A percentile compares a stretch with the other conserved stretches of the same genome.
Conservation (phyloP, 2,329 filamentous ascomycete species). For the Penicillium sp. region DNA sequence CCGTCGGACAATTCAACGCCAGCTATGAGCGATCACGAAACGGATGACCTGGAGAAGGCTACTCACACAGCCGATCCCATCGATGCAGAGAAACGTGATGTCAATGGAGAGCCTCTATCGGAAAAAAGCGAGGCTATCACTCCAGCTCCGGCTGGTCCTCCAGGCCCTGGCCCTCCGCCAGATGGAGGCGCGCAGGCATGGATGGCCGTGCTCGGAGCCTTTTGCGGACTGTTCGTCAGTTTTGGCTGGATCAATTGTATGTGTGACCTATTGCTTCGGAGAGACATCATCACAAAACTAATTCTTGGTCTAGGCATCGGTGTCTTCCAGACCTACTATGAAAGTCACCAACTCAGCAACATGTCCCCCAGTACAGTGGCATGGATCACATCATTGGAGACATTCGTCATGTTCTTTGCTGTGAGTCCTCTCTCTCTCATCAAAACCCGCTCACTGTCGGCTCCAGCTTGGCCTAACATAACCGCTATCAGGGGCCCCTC, state of each 20-base stretch:
- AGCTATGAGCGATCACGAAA: constrained; percentile 1
- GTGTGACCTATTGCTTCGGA: not conserved
- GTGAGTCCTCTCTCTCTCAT: constrained; percentile 10
- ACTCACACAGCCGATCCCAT: constrained; percentile 3
- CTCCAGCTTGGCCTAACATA: no score
- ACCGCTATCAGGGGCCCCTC: constrained; percentile 53
- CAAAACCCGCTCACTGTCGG: not conserved
- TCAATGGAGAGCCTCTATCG: constrained; percentile 1
- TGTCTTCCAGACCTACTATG: constrained; percentile 59
- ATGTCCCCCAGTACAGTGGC: constrained; percentile 61
- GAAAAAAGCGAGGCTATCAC: constrained; percentile 8
- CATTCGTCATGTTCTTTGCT: constrained; percentile 34
- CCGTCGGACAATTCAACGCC: constrained; percentile 12
- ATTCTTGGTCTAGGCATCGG: constrained; percentile 28
- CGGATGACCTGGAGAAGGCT: constrained; percentile 20
- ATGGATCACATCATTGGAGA: constrained; percentile 62
- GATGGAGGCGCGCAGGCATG: constrained; percentile 41
- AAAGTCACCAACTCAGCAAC: constrained; percentile 51
- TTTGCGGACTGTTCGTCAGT: constrained; percentile 53
- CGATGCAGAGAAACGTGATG: constrained; percentile 4
- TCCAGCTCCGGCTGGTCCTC: constrained; percentile 11
- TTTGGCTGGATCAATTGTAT: constrained; percentile 58
- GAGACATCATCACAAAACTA: not conserved
- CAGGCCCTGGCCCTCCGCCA: constrained; percentile 26
- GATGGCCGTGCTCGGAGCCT: constrained; percentile 55